A percentile compares a stretch with the other conserved stretches of the same genome.
These are phyloP conservation scores for Plasmodium gaboni DNA, from an alignment of 169 alveolate species.

Conservation along the genomic window DNA sequence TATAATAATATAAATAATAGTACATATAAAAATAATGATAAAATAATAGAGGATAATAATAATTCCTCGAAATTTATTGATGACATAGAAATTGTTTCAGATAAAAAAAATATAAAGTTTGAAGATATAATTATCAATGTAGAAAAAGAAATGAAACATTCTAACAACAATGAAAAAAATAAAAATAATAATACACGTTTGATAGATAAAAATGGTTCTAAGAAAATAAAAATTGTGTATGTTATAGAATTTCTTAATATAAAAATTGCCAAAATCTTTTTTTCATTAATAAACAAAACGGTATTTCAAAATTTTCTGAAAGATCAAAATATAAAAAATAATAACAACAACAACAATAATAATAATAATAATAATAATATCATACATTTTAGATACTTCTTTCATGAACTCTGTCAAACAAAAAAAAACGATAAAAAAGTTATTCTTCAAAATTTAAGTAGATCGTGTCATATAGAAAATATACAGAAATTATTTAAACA, in stretches of 20 bases:
- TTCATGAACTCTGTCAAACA: conserved; percentile 32
- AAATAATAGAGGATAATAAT: background rate
- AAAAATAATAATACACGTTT: background rate
- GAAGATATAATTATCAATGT: conserved; percentile 56
- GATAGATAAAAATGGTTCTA: background rate
- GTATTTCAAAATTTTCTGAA: conserved; percentile 23
- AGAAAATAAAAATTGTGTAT: conserved; percentile 3
- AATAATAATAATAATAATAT: no score
- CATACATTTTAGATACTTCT: background rate
- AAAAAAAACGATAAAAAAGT: conserved; percentile 27
- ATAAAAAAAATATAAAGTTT: conserved; percentile 22
- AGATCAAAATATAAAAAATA: conserved; percentile 7
- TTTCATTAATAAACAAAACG: conserved; percentile 8
- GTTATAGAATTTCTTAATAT: conserved; percentile 37
- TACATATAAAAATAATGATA: background rate
- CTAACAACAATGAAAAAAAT: conserved; percentile 2
- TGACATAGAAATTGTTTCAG: conserved; percentile 24
- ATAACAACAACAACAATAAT: no score
- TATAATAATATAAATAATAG: background rate
- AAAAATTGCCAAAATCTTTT: conserved; percentile 26
- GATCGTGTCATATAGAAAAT: conserved; percentile 65
- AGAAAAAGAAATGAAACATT: conserved; percentile 7
- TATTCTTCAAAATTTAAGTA: conserved; percentile 52
- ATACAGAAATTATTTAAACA: conserved; percentile 41
- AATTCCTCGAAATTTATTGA: background rate